Evolutionary conservation across 1,284 basidiomycete species (phyloP), one percentile per base, ranked within the genome.

Genomic region (Fistulinella cinereoalba): DNA sequence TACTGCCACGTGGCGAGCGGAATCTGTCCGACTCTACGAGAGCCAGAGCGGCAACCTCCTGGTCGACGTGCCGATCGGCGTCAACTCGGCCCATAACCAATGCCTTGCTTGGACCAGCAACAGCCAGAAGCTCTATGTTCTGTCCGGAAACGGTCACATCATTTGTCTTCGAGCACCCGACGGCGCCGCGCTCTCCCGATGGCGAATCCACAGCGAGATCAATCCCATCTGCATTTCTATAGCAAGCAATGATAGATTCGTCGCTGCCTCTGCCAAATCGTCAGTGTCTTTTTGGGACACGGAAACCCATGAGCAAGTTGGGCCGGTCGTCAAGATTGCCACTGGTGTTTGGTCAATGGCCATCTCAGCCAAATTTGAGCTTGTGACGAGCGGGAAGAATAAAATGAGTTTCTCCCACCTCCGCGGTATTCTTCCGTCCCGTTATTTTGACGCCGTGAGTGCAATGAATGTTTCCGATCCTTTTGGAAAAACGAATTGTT

Each of bases 21-120:
- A 46, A 15, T 52, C 50, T n/a, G 22, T 52, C 23, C 50, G 39
- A 12, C 32, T 52, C 16, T 52, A 52, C 39, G 6, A 52, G 13
- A 39, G 31, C 16, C 36, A n/a, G 10, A 43, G 28, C 10, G 50
- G 51, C 18, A 6, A 10, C 7, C 12, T 52, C 25, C 51, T 52
- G 29, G 4, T 52, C 31, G 37, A 52, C n/a, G 3, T 52, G n/a
- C n/a, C n/a, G n/a, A 44, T 52, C 23, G 28, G 37, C 22, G 38
- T 52, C 18, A 44, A 19, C n/a, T 41, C 50, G 7, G 37, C 41
- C n/a, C 40, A 22, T 12, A 52, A 52, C 39, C 41, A 42, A 9
- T 44, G 50, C 8, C 41, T 52, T 19, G 27, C 23, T n/a, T 52
- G 51, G 51, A n/a, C n/a, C 25, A 19, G 16, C n/a, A 19, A 19